Evolutionary conservation across 163 green algal species (phyloP), one percentile per base, ranked within the genome.

Genomic region (Chlamydomonas reinhardtii): DNA sequence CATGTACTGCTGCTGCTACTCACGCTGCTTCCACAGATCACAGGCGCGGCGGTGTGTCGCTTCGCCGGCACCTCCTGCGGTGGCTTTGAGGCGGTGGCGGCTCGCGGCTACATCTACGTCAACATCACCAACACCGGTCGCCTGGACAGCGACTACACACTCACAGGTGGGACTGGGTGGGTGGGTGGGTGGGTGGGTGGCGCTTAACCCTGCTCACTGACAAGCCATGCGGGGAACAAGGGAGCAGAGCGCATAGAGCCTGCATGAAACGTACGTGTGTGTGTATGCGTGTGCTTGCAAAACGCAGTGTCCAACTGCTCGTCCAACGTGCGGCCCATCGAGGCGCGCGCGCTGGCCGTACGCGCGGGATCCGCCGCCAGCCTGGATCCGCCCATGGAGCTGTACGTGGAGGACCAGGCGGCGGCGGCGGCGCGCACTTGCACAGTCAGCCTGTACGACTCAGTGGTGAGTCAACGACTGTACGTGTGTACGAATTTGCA

Each of bases 51-150:
- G 4, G 66, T 79, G 24, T 85, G 74, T n/a, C 75, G 66, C 64
- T 85, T 82, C 35, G 75, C 16, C 37, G 39, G 43, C 20, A 80
- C 56, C 0, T 76, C 43, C 37, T 98, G 96, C 88, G 96, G 96
- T 20, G 86, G 86, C 12, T 98, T 98, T 84, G 85, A 96, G 77
- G 92, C 96, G 1, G 85, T 94, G 31, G 89, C 90, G 3, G 88
- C 89, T 19, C 82, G 82, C 2, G 96, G 96, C 19, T 98, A 95
- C 89, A 86, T 98, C 2, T 65, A 88, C 17, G 91, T 91, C 65
- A 87, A 90, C 34, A 48, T 97, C 17, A 80, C 86, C 34, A 98
- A 98, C 84, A 91, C 72, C 0, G 96, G 96, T 59, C 90, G 59
- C 20, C 82, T 98, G 27, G n/a, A 83, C 0, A 87, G 95, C 9